These are phyloP conservation scores for Neofusicoccum kwambonambiense DNA, from an alignment of 2,329 filamentous ascomycete species.

Conservation along the genomic window DNA sequence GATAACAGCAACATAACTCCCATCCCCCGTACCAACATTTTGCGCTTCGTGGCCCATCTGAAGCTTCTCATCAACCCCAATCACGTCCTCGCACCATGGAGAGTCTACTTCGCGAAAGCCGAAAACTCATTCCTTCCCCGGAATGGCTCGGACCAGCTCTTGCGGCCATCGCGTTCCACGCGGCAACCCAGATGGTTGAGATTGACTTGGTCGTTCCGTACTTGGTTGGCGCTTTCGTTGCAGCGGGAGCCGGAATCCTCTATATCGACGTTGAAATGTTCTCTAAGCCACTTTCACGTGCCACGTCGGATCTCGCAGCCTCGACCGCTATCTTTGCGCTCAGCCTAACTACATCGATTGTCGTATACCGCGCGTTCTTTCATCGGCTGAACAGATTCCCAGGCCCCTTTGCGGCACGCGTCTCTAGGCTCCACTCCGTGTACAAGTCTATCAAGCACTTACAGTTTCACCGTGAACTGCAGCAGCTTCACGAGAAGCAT, in stretches of 20 bases:
- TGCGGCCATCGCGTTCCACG: background rate
- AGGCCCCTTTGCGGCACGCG: conserved; percentile 33
- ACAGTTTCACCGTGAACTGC: background rate
- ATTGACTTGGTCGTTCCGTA: background rate
- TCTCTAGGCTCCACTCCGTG: conserved; percentile 23
- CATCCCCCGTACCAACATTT: too few species aligned
- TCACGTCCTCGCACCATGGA: too few species aligned
- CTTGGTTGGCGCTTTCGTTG: background rate
- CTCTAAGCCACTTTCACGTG: background rate
- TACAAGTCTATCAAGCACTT: background rate
- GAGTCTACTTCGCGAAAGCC: too few species aligned
- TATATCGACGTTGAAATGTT: background rate
- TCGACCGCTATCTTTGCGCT: background rate
- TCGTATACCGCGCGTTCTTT: conserved; percentile 33
- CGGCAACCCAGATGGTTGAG: background rate
- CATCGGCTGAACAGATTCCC: conserved; percentile 35
- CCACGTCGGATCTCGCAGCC: background rate
- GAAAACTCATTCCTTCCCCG: too few species aligned
- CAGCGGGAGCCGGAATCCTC: background rate
- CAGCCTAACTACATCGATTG: background rate
- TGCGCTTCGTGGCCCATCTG: too few species aligned
- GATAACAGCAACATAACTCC: too few species aligned
- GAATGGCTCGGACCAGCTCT: background rate
- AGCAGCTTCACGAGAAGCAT: background rate
- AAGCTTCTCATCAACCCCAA: too few species aligned